phyloP scores from a whole-genome alignment of 176 grass and related monocot genomes.

The Phoenix roebelenii region DNA sequence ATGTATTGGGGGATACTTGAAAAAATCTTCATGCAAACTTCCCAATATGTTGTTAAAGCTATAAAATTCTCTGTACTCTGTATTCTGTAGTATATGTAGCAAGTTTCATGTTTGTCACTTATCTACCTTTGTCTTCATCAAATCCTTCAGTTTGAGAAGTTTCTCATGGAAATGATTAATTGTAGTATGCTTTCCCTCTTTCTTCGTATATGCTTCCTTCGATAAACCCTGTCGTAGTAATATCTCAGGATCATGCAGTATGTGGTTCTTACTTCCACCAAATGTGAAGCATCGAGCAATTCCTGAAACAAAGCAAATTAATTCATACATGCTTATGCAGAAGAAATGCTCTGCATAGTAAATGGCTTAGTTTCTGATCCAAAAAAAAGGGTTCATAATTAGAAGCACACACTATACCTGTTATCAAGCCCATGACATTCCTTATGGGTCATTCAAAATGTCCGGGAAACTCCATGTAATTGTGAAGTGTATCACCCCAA shows the following conservation, averaged over 20 bases:
- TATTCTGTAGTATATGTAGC: too few relatives aligned
- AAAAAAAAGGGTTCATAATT: too few relatives aligned
- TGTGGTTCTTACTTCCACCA: conserved; percentile 64
- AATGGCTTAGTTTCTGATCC: too few relatives aligned
- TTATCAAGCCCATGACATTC: too few relatives aligned
- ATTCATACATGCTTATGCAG: neutral
- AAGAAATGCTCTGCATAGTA: neutral
- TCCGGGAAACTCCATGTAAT: too few relatives aligned
- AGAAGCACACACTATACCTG: too few relatives aligned
- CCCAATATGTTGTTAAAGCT: too few relatives aligned
- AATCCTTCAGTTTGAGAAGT: conserved; percentile 80
- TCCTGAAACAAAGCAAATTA: conserved; percentile 27
- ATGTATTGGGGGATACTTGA: too few relatives aligned
- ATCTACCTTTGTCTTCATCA: conserved; percentile 96
- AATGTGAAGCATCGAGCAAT: conserved; percentile 91
- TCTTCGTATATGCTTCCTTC: conserved; percentile 75
- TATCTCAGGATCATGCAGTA: conserved; percentile 80
- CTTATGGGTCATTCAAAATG: too few relatives aligned
- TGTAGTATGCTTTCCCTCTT: conserved; percentile 73
- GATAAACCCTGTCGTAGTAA: conserved; percentile 52
- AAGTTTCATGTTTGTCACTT: neutral
- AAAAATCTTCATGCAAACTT: too few relatives aligned
- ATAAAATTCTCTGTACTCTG: too few relatives aligned
- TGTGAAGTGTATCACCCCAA: too few relatives aligned
- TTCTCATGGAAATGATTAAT: conserved; percentile 98